Conservation (phyloP, 1,139 yeast species). For the Yamadazyma oceani region DNA sequence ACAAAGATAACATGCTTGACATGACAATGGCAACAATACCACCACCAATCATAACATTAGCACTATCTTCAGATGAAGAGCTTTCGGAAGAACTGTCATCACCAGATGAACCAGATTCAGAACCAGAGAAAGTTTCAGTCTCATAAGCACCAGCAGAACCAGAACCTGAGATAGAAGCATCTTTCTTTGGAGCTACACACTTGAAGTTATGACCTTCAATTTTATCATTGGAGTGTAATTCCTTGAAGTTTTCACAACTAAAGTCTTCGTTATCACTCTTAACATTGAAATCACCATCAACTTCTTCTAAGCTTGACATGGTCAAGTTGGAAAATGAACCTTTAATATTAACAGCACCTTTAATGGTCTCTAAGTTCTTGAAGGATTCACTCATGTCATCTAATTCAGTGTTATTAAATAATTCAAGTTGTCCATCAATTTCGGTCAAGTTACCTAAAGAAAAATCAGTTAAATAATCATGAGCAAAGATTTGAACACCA, state of each 20-base stretch:
- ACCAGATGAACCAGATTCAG: slow-evolving; percentile 11
- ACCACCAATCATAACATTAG: slow-evolving; percentile 14
- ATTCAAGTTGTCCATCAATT: slow-evolving; percentile 45
- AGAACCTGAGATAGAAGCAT: slow-evolving; percentile 18
- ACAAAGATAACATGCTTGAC: slow-evolving; percentile 11
- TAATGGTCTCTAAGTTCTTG: slow-evolving; percentile 30
- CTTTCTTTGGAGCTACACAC: slow-evolving; percentile 37
- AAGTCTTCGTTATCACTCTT: slow-evolving; percentile 39
- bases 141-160: slow-evolving; percentile 16
- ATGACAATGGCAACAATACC: slow-evolving; percentile 13
- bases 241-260: slow-evolving; percentile 37
- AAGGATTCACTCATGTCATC: slow-evolving; percentile 34
- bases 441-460: slow-evolving; percentile 29
- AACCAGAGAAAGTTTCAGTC: slow-evolving; percentile 19
- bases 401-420: slow-evolving; percentile 45
- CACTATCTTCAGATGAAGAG: slow-evolving; percentile 11
- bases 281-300: slow-evolving; percentile 46
- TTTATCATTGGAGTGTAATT: slow-evolving; percentile 31
- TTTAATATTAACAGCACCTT: slow-evolving; percentile 44
- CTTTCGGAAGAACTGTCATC: slow-evolving; percentile 6
- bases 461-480: slow-evolving; percentile 39
- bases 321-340: slow-evolving; percentile 44
- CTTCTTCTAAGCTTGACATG: slow-evolving; percentile 36
- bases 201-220: slow-evolving; percentile 48
- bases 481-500: slow-evolving; percentile 43